phyloP scores from a whole-genome alignment of 1,139 yeast species.

The Magnusiomyces tetraspermus region DNA sequence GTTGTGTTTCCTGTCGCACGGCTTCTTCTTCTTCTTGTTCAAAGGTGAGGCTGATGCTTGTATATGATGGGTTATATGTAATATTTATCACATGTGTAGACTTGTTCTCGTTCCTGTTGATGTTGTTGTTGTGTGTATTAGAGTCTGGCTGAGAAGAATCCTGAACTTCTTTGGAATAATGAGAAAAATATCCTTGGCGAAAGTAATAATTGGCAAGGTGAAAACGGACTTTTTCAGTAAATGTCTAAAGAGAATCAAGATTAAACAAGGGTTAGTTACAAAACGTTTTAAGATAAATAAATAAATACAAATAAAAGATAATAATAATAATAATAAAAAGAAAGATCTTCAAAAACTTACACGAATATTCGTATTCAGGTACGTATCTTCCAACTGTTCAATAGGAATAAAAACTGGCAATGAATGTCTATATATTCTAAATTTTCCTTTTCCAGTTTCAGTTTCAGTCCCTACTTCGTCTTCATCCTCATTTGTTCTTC shows the following conservation, averaged over 20 bases:
- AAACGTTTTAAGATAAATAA: not conserved
- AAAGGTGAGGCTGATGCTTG: not conserved
- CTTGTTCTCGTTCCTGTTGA: not conserved
- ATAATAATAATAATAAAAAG: not conserved
- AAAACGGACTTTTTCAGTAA: not conserved
- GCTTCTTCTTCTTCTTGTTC: not conserved
- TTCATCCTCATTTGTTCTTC: not conserved
- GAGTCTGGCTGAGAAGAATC: no score
- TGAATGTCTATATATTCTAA: conserved; percentile 10
- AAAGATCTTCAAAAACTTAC: not conserved
- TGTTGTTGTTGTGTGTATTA: no score
- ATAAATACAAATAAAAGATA: not conserved
- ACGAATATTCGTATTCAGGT: conserved; percentile 3
- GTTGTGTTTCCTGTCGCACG: not conserved
- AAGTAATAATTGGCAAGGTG: not conserved
- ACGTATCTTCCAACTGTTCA: conserved; percentile 2
- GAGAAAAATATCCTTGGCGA: not conserved
- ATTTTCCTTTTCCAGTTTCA: not conserved
- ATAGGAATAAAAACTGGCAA: conserved; percentile 10
- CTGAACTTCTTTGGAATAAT: no score
- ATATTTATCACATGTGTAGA: not conserved
- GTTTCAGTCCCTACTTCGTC: not conserved
- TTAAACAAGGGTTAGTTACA: no score
- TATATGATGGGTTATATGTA: not conserved
- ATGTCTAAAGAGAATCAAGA: not conserved